Percentiles rank a stretch among this genome's conserved stretches.
Conservation (phyloP, 176 grass and related monocot genomes). For the Phoenix roebelenii region DNA sequence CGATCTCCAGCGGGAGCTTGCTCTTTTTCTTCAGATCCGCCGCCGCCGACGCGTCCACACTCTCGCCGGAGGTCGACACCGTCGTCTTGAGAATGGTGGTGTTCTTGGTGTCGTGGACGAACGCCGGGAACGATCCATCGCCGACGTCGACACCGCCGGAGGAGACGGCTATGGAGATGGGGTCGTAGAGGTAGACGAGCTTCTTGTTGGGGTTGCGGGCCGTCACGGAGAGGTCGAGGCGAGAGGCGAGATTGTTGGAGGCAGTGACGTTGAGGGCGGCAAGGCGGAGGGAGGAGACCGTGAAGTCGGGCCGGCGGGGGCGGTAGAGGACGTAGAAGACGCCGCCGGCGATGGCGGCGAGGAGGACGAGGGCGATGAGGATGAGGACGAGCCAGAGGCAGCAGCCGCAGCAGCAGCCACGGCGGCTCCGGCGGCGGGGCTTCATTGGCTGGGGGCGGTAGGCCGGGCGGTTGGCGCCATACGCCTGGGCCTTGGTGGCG, state of each 20-base stretch:
- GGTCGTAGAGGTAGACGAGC: conserved; percentile 87
- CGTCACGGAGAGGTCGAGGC: conserved; percentile 61
- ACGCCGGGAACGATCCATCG: conserved; percentile 54
- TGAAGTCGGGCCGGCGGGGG: conserved; percentile 78
- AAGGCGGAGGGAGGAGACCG: conserved; percentile 44
- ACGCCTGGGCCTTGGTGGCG: too few species aligned
- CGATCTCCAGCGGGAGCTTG: conserved; percentile 44
- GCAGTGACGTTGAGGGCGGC: conserved; percentile 53
- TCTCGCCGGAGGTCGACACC: conserved; percentile 37
- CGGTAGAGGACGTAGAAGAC: conserved; percentile 85
- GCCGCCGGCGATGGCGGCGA: conserved; percentile 55
- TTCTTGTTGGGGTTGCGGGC: conserved; percentile 88
- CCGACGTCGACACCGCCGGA: conserved; percentile 65
- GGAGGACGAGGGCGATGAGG: conserved; percentile 52
- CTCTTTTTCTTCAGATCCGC: conserved; percentile 75
- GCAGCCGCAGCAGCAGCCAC: conserved; percentile 61
- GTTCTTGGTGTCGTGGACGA: conserved; percentile 66
- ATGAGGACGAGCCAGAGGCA: conserved; percentile 58
- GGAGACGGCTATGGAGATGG: conserved; percentile 48
- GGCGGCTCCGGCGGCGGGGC: conserved; percentile 50
- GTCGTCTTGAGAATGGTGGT: conserved; percentile 60
- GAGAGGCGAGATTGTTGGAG: conserved; percentile 19
- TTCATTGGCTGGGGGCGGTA: conserved; percentile 6
- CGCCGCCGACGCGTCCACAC: conserved; percentile 51
- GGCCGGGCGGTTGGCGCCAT: too few species aligned